Evolutionary conservation across 1,284 basidiomycete species (phyloP).

Genomic region (Cutaneotrichosporon daszewskae): DNA sequence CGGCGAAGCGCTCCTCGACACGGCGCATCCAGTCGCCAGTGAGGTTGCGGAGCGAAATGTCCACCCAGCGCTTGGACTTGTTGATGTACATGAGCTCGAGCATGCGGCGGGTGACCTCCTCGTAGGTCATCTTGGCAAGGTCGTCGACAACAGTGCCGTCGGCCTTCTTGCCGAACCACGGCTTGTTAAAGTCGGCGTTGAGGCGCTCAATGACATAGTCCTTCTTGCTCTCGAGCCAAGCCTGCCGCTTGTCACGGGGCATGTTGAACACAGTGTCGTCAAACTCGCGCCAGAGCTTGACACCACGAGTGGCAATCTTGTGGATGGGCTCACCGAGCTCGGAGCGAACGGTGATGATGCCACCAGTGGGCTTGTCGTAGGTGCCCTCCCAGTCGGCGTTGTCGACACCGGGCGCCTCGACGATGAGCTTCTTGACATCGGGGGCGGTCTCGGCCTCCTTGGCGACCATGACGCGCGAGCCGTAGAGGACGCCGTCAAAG

Average conservation of each 20-base stretch:
- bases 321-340: constrained; percentile 99
- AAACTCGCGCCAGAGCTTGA: constrained; percentile 98
- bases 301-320: constrained; percentile 93
- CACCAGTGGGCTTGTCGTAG: constrained; percentile 89
- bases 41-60: constrained; percentile 85
- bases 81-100: constrained; percentile 86
- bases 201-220: constrained; percentile 86
- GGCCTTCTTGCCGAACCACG: constrained; percentile 95
- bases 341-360: constrained; percentile 92
- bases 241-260: constrained; percentile 85
- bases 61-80: constrained; percentile 91
- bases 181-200: constrained; percentile 94
- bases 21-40: constrained; percentile 95
- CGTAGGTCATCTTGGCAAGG: constrained; percentile 95
- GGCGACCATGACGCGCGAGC: constrained; percentile 94
- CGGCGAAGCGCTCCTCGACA: constrained; percentile 95
- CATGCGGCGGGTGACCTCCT: constrained; percentile 88
- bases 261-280: constrained; percentile 93
- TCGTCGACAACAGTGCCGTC: constrained; percentile 77
- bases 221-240: constrained; percentile 81
- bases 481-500: constrained; percentile 95
- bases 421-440: constrained; percentile 92
- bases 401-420: constrained; percentile 85
- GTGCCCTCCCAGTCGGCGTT: constrained; percentile 93
- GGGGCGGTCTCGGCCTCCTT: constrained; percentile 94